Evolutionary conservation across 2,329 filamentous ascomycete species (phyloP).

Genomic region (Leptodontidium sp.): DNA sequence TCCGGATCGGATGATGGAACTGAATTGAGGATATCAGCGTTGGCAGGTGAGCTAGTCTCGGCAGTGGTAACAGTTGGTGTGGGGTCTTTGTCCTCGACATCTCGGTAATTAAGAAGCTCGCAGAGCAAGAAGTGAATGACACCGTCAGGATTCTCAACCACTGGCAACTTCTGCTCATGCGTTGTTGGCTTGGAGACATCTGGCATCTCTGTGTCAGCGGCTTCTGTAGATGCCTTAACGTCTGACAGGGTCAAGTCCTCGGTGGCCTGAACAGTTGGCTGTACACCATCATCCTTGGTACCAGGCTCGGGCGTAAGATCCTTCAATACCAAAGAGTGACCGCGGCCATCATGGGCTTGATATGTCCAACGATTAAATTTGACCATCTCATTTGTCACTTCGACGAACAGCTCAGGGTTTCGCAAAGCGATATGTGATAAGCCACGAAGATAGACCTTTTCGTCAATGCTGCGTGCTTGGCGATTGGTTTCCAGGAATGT

Average conservation of each 20-base stretch:
- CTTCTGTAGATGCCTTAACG: slow-evolving; percentile 68
- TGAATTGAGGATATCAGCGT: slow-evolving; percentile 41
- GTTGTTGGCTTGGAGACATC: slow-evolving; percentile 68
- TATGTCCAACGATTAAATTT: slow-evolving; percentile 70
- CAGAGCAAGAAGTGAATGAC: slow-evolving; percentile 95
- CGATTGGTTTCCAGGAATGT: slow-evolving; percentile 70
- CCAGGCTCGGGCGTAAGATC: slow-evolving; percentile 31
- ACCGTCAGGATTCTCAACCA: slow-evolving; percentile 91
- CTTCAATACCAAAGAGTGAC: slow-evolving; percentile 49
- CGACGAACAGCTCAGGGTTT: slow-evolving; percentile 84
- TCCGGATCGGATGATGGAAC: slow-evolving; percentile 47
- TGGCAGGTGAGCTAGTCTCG: slow-evolving; percentile 34
- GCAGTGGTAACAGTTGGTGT: slow-evolving; percentile 36
- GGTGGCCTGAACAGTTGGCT: slow-evolving; percentile 47
- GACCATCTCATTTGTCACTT: slow-evolving; percentile 85
- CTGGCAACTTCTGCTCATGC: slow-evolving; percentile 78
- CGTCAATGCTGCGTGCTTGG: slow-evolving; percentile 69
- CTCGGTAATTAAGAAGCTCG: slow-evolving; percentile 89
- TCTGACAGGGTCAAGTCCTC: slow-evolving; percentile 52
- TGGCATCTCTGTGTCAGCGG: slow-evolving; percentile 64
- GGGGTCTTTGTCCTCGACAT: slow-evolving; percentile 86
- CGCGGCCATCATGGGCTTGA: slow-evolving; percentile 48
- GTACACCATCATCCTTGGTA: slow-evolving; percentile 43
- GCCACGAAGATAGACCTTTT: slow-evolving; percentile 75
- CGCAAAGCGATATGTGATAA: slow-evolving; percentile 83